Evolutionary conservation across 495 filamentous ascomycete genomes (phyloP), one percentile per base, ranked within the genome.

Genomic region (Lentithecium fluviatile): DNA sequence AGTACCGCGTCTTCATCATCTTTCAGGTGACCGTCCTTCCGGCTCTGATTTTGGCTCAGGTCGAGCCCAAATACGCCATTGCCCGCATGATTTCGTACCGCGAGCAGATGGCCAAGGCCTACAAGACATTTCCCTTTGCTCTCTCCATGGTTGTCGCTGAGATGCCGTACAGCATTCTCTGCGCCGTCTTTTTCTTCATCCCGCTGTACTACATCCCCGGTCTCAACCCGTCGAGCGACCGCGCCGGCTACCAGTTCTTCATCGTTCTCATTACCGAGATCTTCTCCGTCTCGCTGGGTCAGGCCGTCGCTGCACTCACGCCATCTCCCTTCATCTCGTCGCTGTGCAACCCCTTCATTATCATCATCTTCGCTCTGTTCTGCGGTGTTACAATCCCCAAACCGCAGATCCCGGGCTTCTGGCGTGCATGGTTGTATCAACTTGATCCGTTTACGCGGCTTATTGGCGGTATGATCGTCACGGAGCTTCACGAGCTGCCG

Each of bases 391-490:
- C 89, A 8, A 86, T 92, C 52, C 88, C 90, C 0, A 83, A 81
- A 25, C 82, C 83, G 0, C 83, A 86, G 66, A 88, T 95, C 70
- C 89, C 89, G 5, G 68, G 68, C 2, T 92, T 91, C 75, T 96
- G 89, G 86, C 79, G 85, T 12, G 77, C 77, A 0, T 93, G 89
- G 89, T 77, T 95, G 19, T 91, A 93, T 73, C 74, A 91, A 61
- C 82, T 95, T 2, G 86, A 91, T 64, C 91, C 91, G 0, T 94
- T 95, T 72, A 92, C 87, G 1, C 84, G 89, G 3, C 80, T 95
- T 7, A 87, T 97, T 66, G 78, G 83, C 45, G 91, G 89, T 8
- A 88, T 90, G 72, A 81, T 91, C 3, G 83, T 85, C 0, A 91
- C 88, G 2, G 88, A 88, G 53, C 78, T 92, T 6, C 86, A 89